These are phyloP conservation scores for Hydrangea macrophylla DNA, from an alignment of 148 eudicot genomes.

Conservation along the genomic window DNA sequence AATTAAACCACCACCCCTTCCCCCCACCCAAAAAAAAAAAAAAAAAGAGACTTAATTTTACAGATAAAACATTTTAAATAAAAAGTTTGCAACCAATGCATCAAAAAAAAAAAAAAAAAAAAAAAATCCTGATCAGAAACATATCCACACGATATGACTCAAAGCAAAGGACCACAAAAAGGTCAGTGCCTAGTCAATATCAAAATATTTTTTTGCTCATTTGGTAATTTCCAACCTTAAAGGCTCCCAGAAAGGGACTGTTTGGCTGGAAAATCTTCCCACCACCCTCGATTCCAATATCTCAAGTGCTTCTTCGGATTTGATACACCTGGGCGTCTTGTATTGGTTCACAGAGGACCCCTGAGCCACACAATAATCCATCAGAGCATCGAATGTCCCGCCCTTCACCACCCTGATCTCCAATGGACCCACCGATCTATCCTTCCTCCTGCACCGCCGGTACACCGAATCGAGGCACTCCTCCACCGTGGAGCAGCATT, in stretches of 20 bases:
- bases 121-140: too few relatives aligned
- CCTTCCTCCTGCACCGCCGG: slow-evolving; percentile 17
- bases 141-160: too few relatives aligned
- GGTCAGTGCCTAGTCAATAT: too few relatives aligned
- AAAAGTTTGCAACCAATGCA: too few relatives aligned
- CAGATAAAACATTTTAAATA: too few relatives aligned
- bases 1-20: too few relatives aligned
- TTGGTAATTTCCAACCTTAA: not conserved
- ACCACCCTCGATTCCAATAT: slow-evolving; percentile 21
- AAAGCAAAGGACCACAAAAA: too few relatives aligned
- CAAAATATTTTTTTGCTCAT: too few relatives aligned
- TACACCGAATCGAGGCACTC: slow-evolving; percentile 20
- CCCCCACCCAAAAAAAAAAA: too few relatives aligned
- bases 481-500: slow-evolving; percentile 22
- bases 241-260: slow-evolving; percentile 22
- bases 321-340: slow-evolving; percentile 25
- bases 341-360: slow-evolving; percentile 27
- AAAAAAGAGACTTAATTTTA: too few relatives aligned
- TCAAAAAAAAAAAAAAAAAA: too few relatives aligned
- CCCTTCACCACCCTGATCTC: slow-evolving; percentile 23
- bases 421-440: slow-evolving; percentile 18
- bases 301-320: slow-evolving; percentile 13
- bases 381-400: slow-evolving; percentile 21
- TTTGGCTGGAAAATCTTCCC: slow-evolving; percentile 14
- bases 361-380: slow-evolving; percentile 19